phyloP scores from a whole-genome alignment of 2,329 filamentous ascomycete genomes.

The Monosporascus sp. region DNA sequence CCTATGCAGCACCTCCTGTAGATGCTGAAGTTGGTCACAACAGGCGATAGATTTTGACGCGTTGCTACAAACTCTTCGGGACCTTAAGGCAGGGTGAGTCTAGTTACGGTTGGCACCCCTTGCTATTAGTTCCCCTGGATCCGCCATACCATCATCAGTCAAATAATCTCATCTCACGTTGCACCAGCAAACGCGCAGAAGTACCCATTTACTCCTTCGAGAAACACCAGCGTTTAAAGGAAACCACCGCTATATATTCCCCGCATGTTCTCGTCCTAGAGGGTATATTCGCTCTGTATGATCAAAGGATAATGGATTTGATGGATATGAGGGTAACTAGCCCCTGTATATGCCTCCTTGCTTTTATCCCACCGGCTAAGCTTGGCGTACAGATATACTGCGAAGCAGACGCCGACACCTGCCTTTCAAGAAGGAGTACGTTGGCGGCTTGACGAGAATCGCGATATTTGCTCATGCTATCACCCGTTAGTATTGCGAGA shows the following conservation, averaged over 20 bases:
- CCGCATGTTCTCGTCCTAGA: conserved; percentile 93
- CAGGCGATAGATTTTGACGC: conserved; percentile 89
- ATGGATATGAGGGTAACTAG: conserved; percentile 75
- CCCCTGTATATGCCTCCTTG: neutral
- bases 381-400: conserved; percentile 67
- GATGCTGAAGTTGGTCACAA: conserved; percentile 15
- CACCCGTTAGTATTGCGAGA: conserved; percentile 66
- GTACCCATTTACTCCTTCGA: conserved; percentile 95
- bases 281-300: conserved; percentile 92
- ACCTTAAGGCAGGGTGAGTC: conserved; percentile 84
- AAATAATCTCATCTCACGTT: neutral
- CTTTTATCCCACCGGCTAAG: neutral
- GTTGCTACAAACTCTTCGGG: conserved; percentile 69
- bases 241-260: conserved; percentile 88
- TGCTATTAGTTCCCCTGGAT: neutral
- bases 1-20: conserved; percentile 1
- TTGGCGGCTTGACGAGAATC: conserved; percentile 11
- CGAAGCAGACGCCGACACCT: conserved; percentile 92
- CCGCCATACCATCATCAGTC: neutral
- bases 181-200: conserved; percentile 70
- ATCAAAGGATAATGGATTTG: conserved; percentile 76
- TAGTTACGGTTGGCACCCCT: conserved; percentile 6
- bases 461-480: conserved; percentile 8
- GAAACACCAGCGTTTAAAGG: conserved; percentile 73
- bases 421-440: conserved; percentile 80